These are phyloP conservation scores for Didymella glomerata DNA, from an alignment of 2,329 filamentous ascomycete species.

Conservation along the genomic window DNA sequence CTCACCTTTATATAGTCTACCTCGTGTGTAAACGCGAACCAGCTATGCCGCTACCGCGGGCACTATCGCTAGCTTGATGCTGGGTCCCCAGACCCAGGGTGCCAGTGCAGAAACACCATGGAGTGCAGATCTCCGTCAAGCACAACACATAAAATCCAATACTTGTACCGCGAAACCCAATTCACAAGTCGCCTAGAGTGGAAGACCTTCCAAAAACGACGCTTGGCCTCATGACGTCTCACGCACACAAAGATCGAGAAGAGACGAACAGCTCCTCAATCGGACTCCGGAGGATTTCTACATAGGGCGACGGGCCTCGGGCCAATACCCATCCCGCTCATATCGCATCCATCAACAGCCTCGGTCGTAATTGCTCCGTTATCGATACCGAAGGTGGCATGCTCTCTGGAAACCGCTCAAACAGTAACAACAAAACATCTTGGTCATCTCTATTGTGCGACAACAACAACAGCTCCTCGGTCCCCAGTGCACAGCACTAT, in stretches of 20 bases:
- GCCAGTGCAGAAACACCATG: conserved; percentile 9
- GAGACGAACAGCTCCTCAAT: conserved; percentile 2
- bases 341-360: conserved; percentile 20
- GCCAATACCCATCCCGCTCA: conserved; percentile 35
- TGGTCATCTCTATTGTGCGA: conserved; percentile 1
- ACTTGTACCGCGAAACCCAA: not conserved
- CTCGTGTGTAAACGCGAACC: not conserved
- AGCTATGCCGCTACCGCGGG: not conserved
- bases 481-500: not conserved
- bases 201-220: not conserved
- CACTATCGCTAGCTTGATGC: conserved; percentile 1
- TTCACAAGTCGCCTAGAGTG: not conserved
- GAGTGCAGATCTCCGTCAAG: not conserved
- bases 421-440: not conserved
- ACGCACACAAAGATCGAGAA: not conserved
- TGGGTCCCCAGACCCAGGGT: conserved; percentile 1
- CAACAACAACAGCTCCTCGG: not conserved
- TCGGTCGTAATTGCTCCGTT: conserved; percentile 35
- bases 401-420: conserved; percentile 1
- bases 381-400: conserved; percentile 26
- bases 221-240: not conserved
- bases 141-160: conserved; percentile 2
- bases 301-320: conserved; percentile 35
- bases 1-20: conserved; percentile 8
- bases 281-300: conserved; percentile 19